A percentile compares a stretch with the other conserved stretches of the same genome.
Evolutionary conservation across 148 eudicot species (phyloP).

Genomic region (Vaccinium corymbosum): DNA sequence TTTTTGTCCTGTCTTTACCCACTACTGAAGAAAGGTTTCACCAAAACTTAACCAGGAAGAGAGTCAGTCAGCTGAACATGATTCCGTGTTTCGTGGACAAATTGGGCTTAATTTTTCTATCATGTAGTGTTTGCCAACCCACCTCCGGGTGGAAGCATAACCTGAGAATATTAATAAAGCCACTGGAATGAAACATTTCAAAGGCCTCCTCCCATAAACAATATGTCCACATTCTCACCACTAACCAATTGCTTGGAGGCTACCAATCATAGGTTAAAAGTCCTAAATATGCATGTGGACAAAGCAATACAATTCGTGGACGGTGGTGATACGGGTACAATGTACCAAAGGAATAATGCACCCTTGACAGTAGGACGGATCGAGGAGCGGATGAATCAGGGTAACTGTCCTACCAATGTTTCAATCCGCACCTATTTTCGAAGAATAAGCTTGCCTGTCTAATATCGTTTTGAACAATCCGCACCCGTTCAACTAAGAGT

Average conservation of each 20-base stretch:
- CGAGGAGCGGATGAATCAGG: no score
- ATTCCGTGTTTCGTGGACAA: slow-evolving; percentile 17
- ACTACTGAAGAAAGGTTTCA: slow-evolving; percentile 5
- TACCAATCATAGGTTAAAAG: not conserved
- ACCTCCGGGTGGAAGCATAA: slow-evolving; percentile 4
- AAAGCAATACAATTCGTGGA: not conserved
- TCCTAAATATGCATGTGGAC: not conserved
- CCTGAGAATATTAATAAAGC: not conserved
- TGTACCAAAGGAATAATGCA: not conserved
- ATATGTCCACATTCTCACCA: not conserved
- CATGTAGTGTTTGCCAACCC: slow-evolving; percentile 16
- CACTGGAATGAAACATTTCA: not conserved
- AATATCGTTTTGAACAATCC: no score
- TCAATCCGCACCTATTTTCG: no score
- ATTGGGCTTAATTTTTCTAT: not conserved
- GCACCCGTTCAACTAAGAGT: no score
- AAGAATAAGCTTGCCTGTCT: no score
- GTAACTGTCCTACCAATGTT: no score
- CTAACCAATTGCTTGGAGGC: not conserved
- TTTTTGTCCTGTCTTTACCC: not conserved
- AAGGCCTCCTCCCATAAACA: not conserved
- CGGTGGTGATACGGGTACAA: not conserved
- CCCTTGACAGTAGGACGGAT: not conserved
- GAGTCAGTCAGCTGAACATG: not conserved
- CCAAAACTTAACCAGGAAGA: not conserved